Conservation (phyloP, 805 yeast species). For the Barnettozyma populi region DNA sequence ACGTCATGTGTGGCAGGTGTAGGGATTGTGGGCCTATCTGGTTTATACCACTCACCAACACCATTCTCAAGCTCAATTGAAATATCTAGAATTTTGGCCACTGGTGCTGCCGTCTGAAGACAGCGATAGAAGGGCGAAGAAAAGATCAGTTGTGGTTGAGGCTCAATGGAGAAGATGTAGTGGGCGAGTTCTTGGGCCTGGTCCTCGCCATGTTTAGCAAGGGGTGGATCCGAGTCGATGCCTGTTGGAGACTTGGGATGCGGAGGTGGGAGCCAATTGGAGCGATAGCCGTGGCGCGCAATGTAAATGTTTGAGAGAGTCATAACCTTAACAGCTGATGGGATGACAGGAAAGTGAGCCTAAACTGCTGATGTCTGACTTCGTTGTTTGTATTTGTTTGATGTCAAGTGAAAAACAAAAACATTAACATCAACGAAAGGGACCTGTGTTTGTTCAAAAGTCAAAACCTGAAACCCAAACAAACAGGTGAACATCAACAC, state of each 20-base stretch:
- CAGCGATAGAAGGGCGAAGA: constrained; percentile 89
- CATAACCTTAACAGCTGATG: constrained; percentile 27
- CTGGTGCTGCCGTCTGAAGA: constrained; percentile 72
- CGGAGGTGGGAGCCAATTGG: constrained; percentile 76
- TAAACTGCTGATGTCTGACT: too few species aligned
- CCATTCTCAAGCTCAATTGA: constrained; percentile 73
- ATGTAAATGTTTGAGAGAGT: constrained; percentile 55
- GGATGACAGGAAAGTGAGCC: too few species aligned
- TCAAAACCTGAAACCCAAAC: not conserved
- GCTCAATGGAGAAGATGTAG: constrained; percentile 44
- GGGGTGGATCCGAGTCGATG: constrained; percentile 79
- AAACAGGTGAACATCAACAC: too few species aligned
- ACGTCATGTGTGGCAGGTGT: constrained; percentile 51
- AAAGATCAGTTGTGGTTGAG: constrained; percentile 66
- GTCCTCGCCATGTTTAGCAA: constrained; percentile 82
- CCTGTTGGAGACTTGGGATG: constrained; percentile 84
- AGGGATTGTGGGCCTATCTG: constrained; percentile 64
- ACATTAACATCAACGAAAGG: too few species aligned
- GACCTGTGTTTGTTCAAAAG: too few species aligned
- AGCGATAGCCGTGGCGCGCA: constrained; percentile 84
- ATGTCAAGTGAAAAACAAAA: too few species aligned
- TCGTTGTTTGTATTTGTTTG: too few species aligned
- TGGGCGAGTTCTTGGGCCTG: constrained; percentile 80
- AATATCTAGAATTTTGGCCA: constrained; percentile 52
- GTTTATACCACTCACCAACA: constrained; percentile 87